Percentiles rank a stretch among this genome's conserved stretches.
phyloP scores from a whole-genome alignment of 2,329 filamentous ascomycete species.

The Cadophora malorum region DNA sequence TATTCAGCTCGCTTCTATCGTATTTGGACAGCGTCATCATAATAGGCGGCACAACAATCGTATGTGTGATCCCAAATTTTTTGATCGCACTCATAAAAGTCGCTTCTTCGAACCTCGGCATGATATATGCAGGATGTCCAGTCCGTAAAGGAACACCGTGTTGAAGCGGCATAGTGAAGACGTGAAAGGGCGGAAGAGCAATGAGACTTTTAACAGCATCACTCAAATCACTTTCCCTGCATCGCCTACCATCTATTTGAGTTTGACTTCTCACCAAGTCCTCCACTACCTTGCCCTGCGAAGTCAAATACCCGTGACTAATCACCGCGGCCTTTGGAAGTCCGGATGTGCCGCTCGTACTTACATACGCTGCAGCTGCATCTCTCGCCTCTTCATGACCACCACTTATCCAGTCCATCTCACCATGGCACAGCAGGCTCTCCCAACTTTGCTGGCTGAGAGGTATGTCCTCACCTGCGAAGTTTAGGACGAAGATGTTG shows the following conservation, averaged over 20 bases:
- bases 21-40: constrained; percentile 75
- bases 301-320: constrained; percentile 34
- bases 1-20: constrained; percentile 45
- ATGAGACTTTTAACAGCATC: constrained; percentile 54
- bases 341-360: constrained; percentile 65
- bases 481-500: constrained; percentile 41
- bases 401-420: constrained; percentile 35
- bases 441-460: constrained; percentile 33
- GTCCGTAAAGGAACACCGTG: constrained; percentile 73
- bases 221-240: neutral
- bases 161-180: constrained; percentile 79
- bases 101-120: constrained; percentile 77
- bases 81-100: constrained; percentile 72
- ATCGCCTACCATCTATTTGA: neutral
- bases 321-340: constrained; percentile 49
- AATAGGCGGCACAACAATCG: constrained; percentile 76
- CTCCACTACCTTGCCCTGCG: constrained; percentile 24
- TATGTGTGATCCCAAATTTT: constrained; percentile 62
- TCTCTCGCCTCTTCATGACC: constrained; percentile 6
- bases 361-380: constrained; percentile 52
- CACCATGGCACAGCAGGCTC: constrained; percentile 33
- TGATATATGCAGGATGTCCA: constrained; percentile 72
- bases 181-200: constrained; percentile 59
- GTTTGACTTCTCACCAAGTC: constrained; percentile 5
- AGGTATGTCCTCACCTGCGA: constrained; percentile 32